Evolutionary conservation across 768 basidiomycete genomes (phyloP).

Genomic region (Mycena indigotica): DNA sequence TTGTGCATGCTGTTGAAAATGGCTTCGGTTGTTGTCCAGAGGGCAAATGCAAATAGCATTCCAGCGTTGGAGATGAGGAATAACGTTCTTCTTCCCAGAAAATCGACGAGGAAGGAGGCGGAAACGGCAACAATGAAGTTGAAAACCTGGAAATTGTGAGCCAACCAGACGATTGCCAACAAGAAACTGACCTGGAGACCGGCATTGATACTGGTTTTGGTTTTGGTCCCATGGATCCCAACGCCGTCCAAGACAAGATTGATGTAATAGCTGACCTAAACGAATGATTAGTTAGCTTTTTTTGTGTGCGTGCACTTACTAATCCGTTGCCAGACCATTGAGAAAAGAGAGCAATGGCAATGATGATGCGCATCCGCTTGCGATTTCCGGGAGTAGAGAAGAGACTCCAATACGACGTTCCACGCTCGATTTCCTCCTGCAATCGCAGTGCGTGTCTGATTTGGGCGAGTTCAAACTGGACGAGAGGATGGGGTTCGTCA

Average conservation of each 20-base stretch:
- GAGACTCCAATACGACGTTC: conserved; percentile 52
- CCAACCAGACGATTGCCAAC: neutral
- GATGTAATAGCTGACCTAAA: conserved; percentile 56
- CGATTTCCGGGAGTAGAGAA: conserved; percentile 68
- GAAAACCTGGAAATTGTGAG: conserved; percentile 47
- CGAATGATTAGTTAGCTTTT: neutral
- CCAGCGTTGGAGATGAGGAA: conserved; percentile 68
- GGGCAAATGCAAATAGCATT: conserved; percentile 47
- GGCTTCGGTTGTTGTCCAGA: conserved; percentile 57
- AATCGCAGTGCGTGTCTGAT: conserved; percentile 68
- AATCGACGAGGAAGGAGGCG: conserved; percentile 67
- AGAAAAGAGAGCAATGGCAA: conserved; percentile 68
- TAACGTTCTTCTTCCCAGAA: conserved; percentile 66
- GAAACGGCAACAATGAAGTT: conserved; percentile 62
- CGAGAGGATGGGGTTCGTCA: conserved; percentile 59
- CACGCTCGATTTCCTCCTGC: conserved; percentile 56
- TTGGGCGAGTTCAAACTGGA: conserved; percentile 60
- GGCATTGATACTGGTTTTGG: conserved; percentile 65
- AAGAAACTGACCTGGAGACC: conserved; percentile 49
- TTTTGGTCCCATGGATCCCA: conserved; percentile 54
- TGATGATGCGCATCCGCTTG: conserved; percentile 66
- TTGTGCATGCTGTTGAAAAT: conserved; percentile 44
- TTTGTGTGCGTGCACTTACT: conserved; percentile 39
- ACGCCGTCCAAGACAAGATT: conserved; percentile 66
- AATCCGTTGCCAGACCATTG: conserved; percentile 80